Conservation (phyloP, 352 stramenopile genomes). For the Thraustochytrium sp. region DNA sequence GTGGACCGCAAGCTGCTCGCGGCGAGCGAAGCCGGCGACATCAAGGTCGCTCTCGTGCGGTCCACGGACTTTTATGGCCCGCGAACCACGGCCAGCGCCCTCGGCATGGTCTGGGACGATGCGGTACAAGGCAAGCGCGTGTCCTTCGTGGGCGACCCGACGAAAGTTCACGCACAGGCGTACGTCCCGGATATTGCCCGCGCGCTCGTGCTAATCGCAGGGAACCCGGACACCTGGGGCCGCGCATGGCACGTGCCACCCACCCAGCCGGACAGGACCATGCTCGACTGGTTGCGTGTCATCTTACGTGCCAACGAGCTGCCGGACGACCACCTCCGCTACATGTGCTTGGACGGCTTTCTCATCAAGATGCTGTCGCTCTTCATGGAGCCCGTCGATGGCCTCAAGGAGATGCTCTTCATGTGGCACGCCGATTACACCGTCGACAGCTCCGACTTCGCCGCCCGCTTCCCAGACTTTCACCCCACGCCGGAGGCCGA, state of each 20-base stretch:
- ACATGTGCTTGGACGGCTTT: background rate
- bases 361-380: background rate
- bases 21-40: background rate
- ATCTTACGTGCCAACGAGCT: background rate
- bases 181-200: background rate
- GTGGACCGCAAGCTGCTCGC: background rate
- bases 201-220: background rate
- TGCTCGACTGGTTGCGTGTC: background rate
- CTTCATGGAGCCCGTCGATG: background rate
- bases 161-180: background rate
- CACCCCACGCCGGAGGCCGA: background rate
- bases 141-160: background rate
- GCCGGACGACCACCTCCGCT: background rate
- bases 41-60: background rate
- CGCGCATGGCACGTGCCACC: background rate
- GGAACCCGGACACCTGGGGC: conserved; percentile 6
- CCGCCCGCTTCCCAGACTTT: background rate
- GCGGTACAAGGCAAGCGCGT: background rate
- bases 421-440: background rate
- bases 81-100: background rate
- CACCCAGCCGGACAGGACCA: background rate
- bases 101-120: background rate
- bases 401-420: background rate
- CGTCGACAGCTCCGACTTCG: background rate
- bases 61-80: background rate